Conservation (phyloP, 2,329 filamentous ascomycete species). For the Pseudocercospora pini-densiflorae region DNA sequence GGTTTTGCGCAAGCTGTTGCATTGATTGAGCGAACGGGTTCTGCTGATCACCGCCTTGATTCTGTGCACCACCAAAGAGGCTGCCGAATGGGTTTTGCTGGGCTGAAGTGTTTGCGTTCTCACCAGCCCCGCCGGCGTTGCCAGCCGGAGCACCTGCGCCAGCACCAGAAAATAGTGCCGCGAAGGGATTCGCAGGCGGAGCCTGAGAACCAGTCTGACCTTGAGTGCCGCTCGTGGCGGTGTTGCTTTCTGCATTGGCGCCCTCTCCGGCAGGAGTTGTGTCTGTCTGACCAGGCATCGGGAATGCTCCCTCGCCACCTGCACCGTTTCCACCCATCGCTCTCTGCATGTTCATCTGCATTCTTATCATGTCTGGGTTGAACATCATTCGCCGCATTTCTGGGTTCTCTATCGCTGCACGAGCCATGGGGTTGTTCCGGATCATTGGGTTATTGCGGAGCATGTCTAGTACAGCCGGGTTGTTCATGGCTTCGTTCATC, state of each 20-base stretch:
- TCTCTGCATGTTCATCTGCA: conserved; percentile 81
- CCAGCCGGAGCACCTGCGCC: conserved; percentile 30
- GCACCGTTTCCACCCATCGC: conserved; percentile 59
- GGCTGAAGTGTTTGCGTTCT: conserved; percentile 33
- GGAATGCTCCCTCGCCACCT: conserved; percentile 66
- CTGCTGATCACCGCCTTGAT: conserved; percentile 26
- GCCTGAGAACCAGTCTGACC: conserved; percentile 41
- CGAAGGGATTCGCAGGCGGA: conserved; percentile 63
- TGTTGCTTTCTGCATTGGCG: conserved; percentile 32
- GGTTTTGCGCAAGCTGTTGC: conserved; percentile 60
- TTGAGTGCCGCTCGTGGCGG: conserved; percentile 30
- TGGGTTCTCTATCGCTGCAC: conserved; percentile 85
- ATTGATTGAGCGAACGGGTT: conserved; percentile 56
- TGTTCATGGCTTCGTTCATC: conserved; percentile 94
- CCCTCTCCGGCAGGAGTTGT: conserved; percentile 63
- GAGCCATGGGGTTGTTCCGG: conserved; percentile 83
- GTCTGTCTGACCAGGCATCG: conserved; percentile 89
- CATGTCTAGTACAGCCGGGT: conserved; percentile 92
- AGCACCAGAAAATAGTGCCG: conserved; percentile 58
- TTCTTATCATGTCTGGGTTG: conserved; percentile 81
- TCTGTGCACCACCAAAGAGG: conserved; percentile 56
- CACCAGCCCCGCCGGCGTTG: conserved; percentile 35
- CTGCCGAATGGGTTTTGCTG: conserved; percentile 70
- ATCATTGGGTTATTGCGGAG: conserved; percentile 70
- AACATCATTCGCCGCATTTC: conserved; percentile 92